Conservation (phyloP, 768 basidiomycete species). For the Auricularia cornea region DNA sequence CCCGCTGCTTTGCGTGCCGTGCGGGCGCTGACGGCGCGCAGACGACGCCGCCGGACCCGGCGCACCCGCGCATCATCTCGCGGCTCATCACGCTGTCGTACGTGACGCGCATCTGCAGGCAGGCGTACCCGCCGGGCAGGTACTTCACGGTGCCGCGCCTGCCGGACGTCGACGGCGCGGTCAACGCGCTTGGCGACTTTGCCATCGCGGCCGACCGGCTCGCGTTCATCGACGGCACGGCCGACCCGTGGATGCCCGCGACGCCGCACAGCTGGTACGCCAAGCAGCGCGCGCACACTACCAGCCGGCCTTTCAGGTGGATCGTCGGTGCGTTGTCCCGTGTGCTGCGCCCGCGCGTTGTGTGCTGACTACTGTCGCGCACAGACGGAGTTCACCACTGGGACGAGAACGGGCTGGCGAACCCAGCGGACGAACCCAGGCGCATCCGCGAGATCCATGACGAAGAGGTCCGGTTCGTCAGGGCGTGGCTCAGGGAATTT, state of each 20-base stretch:
- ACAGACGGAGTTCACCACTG: conserved; percentile 25
- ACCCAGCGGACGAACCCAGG: conserved; percentile 25
- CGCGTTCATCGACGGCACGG: conserved; percentile 72
- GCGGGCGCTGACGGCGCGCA: conserved; percentile 18
- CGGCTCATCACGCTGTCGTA: conserved; percentile 66
- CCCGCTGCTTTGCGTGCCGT: background rate
- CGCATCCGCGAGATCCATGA: conserved; percentile 32
- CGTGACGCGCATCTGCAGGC: conserved; percentile 56
- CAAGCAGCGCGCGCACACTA: conserved; percentile 26
- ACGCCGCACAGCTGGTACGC: conserved; percentile 24
- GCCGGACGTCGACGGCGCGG: conserved; percentile 67
- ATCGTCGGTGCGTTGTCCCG: conserved; percentile 25
- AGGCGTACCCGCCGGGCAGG: conserved; percentile 74
- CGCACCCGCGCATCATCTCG: conserved; percentile 71
- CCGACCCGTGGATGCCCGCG: conserved; percentile 32
- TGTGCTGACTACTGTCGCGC: background rate
- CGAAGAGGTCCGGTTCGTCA: conserved; percentile 33
- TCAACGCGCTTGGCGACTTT: conserved; percentile 83
- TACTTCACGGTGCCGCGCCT: conserved; percentile 59
- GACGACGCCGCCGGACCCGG: conserved; percentile 68
- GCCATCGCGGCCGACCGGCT: conserved; percentile 69
- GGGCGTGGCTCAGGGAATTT: conserved; percentile 30
- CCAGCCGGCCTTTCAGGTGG: conserved; percentile 30
- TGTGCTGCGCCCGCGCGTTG: too few species aligned
- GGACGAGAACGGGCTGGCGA: conserved; percentile 31